phyloP scores from a whole-genome alignment of 2,329 filamentous ascomycete genomes.

The Microcera coccophila region DNA sequence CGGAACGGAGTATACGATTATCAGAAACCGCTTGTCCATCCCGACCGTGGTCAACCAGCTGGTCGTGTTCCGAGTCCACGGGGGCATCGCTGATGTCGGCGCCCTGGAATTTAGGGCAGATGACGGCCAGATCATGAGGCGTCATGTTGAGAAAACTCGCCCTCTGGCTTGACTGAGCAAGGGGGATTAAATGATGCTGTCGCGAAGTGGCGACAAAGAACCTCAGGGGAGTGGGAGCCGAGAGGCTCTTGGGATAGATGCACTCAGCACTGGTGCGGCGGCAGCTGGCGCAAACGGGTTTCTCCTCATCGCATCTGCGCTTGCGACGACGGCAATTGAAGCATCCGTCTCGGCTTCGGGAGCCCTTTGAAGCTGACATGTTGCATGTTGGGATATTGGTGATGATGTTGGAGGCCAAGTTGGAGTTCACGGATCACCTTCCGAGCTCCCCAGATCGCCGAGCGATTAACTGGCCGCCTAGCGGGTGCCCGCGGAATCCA shows the following conservation, averaged over 20 bases:
- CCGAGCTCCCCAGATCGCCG: background rate
- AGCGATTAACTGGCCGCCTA: background rate
- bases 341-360: conserved; percentile 31
- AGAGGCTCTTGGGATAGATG: conserved; percentile 14
- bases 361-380: conserved; percentile 18
- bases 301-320: conserved; percentile 42
- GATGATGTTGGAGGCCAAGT: background rate
- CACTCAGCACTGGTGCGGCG: conserved; percentile 14
- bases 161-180: background rate
- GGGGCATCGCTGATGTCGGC: background rate
- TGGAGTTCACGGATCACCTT: background rate
- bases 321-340: conserved; percentile 48
- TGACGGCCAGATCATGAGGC: conserved; percentile 10
- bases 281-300: conserved; percentile 17
- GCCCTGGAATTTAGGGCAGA: conserved; percentile 3
- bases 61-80: background rate
- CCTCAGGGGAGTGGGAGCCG: conserved; percentile 18
- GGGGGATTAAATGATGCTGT: conserved; percentile 13
- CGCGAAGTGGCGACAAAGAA: conserved; percentile 17
- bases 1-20: conserved; percentile 1
- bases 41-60: background rate
- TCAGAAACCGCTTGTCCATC: background rate
- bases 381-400: background rate
- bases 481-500: background rate
- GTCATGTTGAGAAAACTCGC: conserved; percentile 18